These are phyloP conservation scores for Aspergillus arachidicola DNA, from an alignment of 2,329 filamentous ascomycete genomes.

Conservation along the genomic window DNA sequence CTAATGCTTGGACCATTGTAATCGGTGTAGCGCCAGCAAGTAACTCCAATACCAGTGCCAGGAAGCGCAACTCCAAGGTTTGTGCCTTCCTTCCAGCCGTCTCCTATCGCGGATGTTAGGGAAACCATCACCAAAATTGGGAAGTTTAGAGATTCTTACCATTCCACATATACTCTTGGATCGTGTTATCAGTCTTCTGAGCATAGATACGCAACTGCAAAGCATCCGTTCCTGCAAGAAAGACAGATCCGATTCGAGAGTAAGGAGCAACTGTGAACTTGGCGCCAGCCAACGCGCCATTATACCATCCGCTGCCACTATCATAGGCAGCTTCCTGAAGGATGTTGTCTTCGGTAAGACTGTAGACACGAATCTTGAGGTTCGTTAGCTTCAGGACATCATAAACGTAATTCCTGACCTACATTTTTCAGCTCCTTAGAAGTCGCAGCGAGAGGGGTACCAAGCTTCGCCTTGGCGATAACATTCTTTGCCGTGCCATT, in stretches of 20 bases:
- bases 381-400: neutral
- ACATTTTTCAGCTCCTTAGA: constrained; percentile 2
- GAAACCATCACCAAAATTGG: neutral
- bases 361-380: constrained; percentile 3
- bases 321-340: constrained; percentile 5
- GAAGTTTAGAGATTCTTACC: neutral
- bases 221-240: constrained; percentile 1
- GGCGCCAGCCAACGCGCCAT: neutral
- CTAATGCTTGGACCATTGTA: neutral
- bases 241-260: neutral
- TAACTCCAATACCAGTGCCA: constrained; percentile 14
- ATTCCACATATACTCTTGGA: constrained; percentile 10
- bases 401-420: neutral
- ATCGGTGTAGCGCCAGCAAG: constrained; percentile 3
- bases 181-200: constrained; percentile 6
- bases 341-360: neutral
- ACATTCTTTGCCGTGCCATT: neutral
- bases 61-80: constrained; percentile 15
- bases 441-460: constrained; percentile 3
- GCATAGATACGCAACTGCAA: constrained; percentile 4
- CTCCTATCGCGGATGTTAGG: neutral
- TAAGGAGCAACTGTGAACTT: constrained; percentile 9
- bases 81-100: constrained; percentile 10
- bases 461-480: constrained; percentile 1
- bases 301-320: neutral